These are phyloP conservation scores for Microcyclospora tardicrescens DNA, from an alignment of 2,329 filamentous ascomycete genomes.

Conservation along the genomic window DNA sequence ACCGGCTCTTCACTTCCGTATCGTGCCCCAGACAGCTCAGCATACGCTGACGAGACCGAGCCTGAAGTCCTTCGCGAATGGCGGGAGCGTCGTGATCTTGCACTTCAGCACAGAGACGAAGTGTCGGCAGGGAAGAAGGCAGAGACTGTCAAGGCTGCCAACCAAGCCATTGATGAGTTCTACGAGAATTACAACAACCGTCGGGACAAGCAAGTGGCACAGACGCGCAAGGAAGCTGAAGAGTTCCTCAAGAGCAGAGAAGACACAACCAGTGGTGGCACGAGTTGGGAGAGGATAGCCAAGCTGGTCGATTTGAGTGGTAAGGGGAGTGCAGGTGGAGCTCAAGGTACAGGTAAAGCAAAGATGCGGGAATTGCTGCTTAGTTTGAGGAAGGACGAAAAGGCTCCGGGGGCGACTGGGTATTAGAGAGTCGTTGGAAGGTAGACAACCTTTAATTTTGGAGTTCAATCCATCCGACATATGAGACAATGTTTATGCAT, in stretches of 20 bases:
- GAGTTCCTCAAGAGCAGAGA: constrained; percentile 81
- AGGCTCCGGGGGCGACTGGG: constrained; percentile 49
- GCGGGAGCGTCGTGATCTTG: constrained; percentile 77
- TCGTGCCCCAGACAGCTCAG: constrained; percentile 32
- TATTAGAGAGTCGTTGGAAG: neutral
- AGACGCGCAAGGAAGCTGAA: constrained; percentile 84
- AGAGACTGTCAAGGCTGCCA: constrained; percentile 77
- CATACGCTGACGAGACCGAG: constrained; percentile 61
- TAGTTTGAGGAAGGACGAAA: constrained; percentile 85
- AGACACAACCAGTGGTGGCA: constrained; percentile 86
- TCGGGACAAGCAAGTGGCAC: constrained; percentile 82
- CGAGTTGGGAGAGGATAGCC: constrained; percentile 95
- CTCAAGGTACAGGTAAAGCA: constrained; percentile 83
- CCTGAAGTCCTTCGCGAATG: constrained; percentile 79
- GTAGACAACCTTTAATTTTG: too few relatives aligned
- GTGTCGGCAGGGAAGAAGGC: constrained; percentile 70
- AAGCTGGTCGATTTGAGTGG: constrained; percentile 96
- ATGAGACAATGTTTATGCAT: too few relatives aligned
- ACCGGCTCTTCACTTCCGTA: constrained; percentile 55
- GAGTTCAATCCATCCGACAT: too few relatives aligned
- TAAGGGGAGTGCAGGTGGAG: constrained; percentile 77
- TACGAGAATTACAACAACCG: constrained; percentile 99
- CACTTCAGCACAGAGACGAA: constrained; percentile 71
- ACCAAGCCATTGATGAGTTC: constrained; percentile 94
- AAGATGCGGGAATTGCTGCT: constrained; percentile 85